These are phyloP conservation scores for Endogone sp. DNA, from an alignment of 192 early-diverging fungal species.

Conservation along the genomic window DNA sequence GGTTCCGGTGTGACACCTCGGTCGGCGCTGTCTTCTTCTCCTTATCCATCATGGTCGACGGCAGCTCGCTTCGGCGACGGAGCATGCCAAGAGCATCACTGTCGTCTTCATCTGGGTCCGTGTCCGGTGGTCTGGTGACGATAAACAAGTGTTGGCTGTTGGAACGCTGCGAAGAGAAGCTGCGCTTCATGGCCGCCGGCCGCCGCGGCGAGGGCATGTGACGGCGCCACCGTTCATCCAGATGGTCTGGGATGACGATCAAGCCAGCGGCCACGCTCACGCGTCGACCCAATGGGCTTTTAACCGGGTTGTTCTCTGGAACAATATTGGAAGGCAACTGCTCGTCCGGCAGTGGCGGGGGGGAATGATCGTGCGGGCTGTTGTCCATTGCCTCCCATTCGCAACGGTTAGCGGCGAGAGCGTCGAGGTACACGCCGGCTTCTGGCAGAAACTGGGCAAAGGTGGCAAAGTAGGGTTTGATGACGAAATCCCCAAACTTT, in stretches of 20 bases:
- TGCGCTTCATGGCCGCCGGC: neutral
- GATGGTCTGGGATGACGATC: constrained; percentile 34
- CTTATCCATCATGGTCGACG: neutral
- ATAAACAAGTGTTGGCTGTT: neutral
- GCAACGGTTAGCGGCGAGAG: constrained; percentile 48
- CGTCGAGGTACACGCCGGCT: constrained; percentile 52
- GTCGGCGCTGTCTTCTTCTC: neutral
- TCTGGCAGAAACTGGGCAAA: constrained; percentile 76
- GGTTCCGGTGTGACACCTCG: neutral
- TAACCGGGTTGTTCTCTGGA: constrained; percentile 14
- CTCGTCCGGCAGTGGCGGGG: constrained; percentile 6
- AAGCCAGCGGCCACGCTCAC: constrained; percentile 39
- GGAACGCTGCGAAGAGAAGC: neutral
- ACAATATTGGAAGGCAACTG: neutral
- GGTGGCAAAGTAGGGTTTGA: constrained; percentile 80
- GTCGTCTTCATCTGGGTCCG: neutral
- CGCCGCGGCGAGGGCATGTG: constrained; percentile 21
- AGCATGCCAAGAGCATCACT: neutral
- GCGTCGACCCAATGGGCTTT: constrained; percentile 28
- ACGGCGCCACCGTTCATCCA: constrained; percentile 20
- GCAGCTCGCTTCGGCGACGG: neutral
- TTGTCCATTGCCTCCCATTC: constrained; percentile 49
- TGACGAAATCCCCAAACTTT: constrained; percentile 83
- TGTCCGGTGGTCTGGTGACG: neutral
- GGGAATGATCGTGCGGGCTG: constrained; percentile 1